Evolutionary conservation across 495 filamentous ascomycete genomes (phyloP).

Genomic region (Podospora anserina): DNA sequence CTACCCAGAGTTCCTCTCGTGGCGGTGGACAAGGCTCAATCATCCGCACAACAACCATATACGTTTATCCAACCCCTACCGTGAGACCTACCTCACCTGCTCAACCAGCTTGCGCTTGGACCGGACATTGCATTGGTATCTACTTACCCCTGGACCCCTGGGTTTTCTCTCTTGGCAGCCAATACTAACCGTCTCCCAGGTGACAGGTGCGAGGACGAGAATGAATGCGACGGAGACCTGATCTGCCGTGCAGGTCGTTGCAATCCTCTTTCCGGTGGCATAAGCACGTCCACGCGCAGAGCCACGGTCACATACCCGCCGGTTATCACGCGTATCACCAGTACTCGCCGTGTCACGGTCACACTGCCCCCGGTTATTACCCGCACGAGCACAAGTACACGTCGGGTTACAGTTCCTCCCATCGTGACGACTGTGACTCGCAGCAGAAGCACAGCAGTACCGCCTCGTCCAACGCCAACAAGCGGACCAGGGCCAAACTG

Average conservation of each 20-base stretch:
- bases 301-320: conserved; percentile 1
- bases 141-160: neutral
- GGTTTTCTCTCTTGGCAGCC: neutral
- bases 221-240: conserved; percentile 28
- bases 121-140: conserved; percentile 21
- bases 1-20: neutral
- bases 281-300: conserved; percentile 14
- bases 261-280: conserved; percentile 2
- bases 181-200: neutral
- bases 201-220: conserved; percentile 22
- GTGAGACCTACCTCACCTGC: conserved; percentile 11
- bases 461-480: conserved; percentile 5
- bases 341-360: neutral
- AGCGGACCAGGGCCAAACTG: conserved; percentile 9
- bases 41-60: conserved; percentile 11
- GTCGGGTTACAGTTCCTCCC: neutral
- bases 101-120: conserved; percentile 15
- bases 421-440: conserved; percentile 6
- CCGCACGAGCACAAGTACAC: neutral
- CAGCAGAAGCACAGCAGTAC: neutral
- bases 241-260: conserved; percentile 18
- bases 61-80: conserved; percentile 12
- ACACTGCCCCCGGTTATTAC: neutral
- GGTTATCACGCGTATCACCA: conserved; percentile 7
- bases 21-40: neutral